Conservation (phyloP, 805 yeast genomes). For the Candida corydali region DNA sequence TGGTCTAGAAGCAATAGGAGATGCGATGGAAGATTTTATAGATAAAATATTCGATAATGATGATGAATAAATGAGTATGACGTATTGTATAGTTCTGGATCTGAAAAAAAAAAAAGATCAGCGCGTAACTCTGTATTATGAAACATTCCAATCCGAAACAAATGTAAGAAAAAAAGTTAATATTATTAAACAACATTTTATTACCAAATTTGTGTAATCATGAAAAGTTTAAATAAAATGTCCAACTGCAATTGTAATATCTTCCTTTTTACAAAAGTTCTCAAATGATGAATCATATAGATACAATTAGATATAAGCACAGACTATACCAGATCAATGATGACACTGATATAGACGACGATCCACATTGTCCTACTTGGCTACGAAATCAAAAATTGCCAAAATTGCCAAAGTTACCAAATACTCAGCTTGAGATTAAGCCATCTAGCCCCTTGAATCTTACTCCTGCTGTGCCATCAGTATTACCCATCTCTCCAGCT, state of each 20-base stretch:
- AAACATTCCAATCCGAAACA: not conserved
- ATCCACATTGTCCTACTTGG: constrained; percentile 10
- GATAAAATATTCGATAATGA: constrained; percentile 10
- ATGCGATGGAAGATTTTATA: constrained; percentile 14
- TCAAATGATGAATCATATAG: constrained; percentile 3
- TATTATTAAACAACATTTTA: not conserved
- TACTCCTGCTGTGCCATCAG: not conserved
- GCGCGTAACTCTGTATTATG: not conserved
- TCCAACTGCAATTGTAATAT: not conserved
- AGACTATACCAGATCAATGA: not conserved
- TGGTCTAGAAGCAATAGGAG: constrained; percentile 15
- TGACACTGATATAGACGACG: not conserved
- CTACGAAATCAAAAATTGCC: constrained; percentile 3
- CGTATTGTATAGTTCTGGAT: not conserved
- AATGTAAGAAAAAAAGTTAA: not conserved
- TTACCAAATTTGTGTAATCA: not conserved
- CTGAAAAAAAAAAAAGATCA: too few relatives aligned
- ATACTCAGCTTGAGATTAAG: too few relatives aligned
- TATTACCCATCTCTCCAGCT: not conserved
- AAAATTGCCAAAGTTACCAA: not conserved
- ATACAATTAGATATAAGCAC: constrained; percentile 9
- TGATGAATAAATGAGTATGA: not conserved
- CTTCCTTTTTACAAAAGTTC: not conserved
- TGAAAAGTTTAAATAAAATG: not conserved
- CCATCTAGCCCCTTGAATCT: not conserved